Evolutionary conservation across 257 asterid species (phyloP).

Genomic region (Capsicum chinense): DNA sequence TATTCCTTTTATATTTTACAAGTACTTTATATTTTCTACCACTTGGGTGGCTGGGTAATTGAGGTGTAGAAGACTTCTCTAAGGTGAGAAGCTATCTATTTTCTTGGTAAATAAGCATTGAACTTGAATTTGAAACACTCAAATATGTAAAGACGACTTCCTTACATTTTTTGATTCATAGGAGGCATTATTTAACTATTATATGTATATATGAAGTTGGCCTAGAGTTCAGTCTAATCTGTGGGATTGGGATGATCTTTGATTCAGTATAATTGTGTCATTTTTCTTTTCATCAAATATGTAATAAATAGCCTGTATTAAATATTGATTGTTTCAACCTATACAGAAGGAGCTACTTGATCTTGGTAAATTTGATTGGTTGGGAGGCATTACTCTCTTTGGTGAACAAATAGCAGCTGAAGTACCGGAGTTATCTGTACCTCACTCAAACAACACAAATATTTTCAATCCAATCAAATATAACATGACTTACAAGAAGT

Average conservation of each 20-base stretch:
- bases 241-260: neutral
- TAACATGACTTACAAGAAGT: slow-evolving; percentile 67
- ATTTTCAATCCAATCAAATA: slow-evolving; percentile 46
- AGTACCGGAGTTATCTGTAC: slow-evolving; percentile 74
- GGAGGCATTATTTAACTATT: neutral
- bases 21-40: neutral
- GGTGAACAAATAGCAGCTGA: slow-evolving; percentile 84
- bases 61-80: neutral
- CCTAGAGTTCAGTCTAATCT: neutral
- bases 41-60: neutral
- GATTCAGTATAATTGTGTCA: neutral
- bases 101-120: neutral
- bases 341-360: slow-evolving; percentile 85
- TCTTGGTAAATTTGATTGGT: slow-evolving; percentile 79
- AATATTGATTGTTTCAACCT: neutral
- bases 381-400: slow-evolving; percentile 62
- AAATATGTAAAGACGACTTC: neutral
- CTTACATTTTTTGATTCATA: neutral
- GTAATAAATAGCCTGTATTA: neutral
- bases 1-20: neutral
- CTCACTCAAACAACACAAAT: slow-evolving; percentile 48
- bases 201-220: neutral
- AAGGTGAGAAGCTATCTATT: slow-evolving; percentile 3
- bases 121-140: neutral
- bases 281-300: neutral